Conservation (phyloP, 805 yeast genomes). For the Osmozyma mogii region DNA sequence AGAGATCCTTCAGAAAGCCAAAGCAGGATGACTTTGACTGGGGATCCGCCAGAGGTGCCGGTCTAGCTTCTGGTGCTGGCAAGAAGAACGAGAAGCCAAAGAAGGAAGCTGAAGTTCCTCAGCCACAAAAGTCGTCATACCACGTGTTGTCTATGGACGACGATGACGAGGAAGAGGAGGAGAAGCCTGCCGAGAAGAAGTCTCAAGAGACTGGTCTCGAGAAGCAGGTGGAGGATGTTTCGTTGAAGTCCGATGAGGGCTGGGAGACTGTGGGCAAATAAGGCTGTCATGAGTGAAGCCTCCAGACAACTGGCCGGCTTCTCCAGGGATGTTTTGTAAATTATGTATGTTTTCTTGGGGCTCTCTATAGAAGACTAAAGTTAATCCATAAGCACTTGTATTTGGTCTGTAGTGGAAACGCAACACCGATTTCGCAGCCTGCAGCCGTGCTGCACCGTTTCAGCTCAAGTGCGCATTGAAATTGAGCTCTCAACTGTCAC, state of each 20-base stretch:
- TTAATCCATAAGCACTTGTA: slow-evolving; percentile 3
- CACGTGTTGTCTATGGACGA: slow-evolving; percentile 43
- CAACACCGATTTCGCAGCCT: slow-evolving; percentile 1
- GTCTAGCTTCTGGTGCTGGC: slow-evolving; percentile 24
- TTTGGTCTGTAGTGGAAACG: slow-evolving; percentile 2
- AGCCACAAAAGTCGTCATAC: slow-evolving; percentile 13
- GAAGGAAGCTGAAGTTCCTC: slow-evolving; percentile 2
- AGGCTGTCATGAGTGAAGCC: too few species aligned
- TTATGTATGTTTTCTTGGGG: slow-evolving; percentile 2
- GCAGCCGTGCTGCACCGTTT: background rate
- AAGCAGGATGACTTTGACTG: slow-evolving; percentile 26
- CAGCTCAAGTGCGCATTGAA: background rate
- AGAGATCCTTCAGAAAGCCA: slow-evolving; percentile 18
- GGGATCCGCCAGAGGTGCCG: too few species aligned
- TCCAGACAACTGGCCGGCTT: too few species aligned
- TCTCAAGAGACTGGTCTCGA: slow-evolving; percentile 3
- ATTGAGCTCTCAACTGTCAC: background rate
- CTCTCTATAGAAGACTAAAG: background rate
- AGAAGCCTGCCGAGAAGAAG: slow-evolving; percentile 4
- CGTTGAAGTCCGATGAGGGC: slow-evolving; percentile 24
- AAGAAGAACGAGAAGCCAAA: slow-evolving; percentile 6
- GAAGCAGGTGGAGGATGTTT: slow-evolving; percentile 16
- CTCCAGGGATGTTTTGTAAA: too few species aligned
- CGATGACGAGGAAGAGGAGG: slow-evolving; percentile 31
- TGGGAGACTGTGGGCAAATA: slow-evolving; percentile 43